These are phyloP conservation scores for Dothideomycetidae sp. DNA, from an alignment of 2,329 filamentous ascomycete species.

Conservation along the genomic window DNA sequence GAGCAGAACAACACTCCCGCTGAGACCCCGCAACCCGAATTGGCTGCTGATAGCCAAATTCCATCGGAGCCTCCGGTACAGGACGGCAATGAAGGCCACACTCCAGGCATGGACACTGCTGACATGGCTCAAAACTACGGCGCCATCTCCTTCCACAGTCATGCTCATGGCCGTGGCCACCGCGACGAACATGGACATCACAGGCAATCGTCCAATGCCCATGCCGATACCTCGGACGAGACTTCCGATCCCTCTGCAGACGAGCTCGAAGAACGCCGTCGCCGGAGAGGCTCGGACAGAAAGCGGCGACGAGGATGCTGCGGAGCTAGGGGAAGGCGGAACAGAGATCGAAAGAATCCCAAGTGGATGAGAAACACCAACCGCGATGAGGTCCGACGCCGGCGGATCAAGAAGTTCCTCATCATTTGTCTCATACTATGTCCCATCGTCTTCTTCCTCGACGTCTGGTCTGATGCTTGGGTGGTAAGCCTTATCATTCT, in stretches of 20 bases:
- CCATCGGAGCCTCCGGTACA: background rate
- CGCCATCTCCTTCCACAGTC: background rate
- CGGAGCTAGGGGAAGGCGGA: too few species aligned
- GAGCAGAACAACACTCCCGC: background rate
- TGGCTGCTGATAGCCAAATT: background rate
- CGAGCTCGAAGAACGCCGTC: background rate
- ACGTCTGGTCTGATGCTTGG: too few species aligned
- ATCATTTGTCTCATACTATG: too few species aligned
- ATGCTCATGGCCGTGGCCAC: background rate
- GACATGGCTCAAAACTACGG: constrained; percentile 2
- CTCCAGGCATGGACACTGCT: background rate
- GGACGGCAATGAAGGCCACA: constrained; percentile 1
- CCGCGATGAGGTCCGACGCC: background rate
- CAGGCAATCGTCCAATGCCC: background rate
- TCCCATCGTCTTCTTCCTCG: too few species aligned
- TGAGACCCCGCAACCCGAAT: background rate
- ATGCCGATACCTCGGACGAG: background rate
- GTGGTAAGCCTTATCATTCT: too few species aligned
- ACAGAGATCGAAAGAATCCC: too few species aligned
- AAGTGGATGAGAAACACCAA: too few species aligned
- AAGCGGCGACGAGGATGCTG: too few species aligned
- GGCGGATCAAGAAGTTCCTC: constrained; percentile 5
- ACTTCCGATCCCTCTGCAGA: background rate
- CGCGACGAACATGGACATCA: background rate
- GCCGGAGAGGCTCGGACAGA: background rate